phyloP scores from a whole-genome alignment of 768 basidiomycete genomes.

The Mycena olivaceomarginata region DNA sequence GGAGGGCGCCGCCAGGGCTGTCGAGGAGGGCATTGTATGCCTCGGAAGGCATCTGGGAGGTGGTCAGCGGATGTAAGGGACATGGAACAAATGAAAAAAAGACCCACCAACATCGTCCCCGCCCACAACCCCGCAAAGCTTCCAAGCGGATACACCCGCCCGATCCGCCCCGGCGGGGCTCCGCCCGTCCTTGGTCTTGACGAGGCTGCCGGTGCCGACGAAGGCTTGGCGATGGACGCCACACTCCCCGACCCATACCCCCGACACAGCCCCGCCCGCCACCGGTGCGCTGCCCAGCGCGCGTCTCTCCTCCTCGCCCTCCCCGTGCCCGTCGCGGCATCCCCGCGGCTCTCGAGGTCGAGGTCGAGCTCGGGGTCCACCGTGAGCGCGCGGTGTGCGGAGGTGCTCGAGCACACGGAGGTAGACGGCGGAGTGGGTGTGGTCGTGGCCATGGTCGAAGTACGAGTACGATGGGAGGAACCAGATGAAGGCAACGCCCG shows the following conservation, averaged over 20 bases:
- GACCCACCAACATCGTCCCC: constrained; percentile 49
- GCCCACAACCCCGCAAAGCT: constrained; percentile 67
- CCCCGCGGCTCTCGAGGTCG: not conserved
- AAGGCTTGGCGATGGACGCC: no score
- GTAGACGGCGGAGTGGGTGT: not conserved
- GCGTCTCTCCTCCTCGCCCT: not conserved
- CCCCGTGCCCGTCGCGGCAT: not conserved
- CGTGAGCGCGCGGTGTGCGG: not conserved
- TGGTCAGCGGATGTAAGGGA: no score
- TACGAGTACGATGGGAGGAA: not conserved
- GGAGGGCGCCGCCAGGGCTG: constrained; percentile 39
- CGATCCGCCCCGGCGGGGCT: constrained; percentile 23
- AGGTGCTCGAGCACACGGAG: not conserved
- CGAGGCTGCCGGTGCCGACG: no score
- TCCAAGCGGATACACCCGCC: constrained; percentile 61
- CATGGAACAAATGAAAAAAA: not conserved
- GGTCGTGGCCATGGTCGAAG: no score
- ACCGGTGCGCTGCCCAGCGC: not conserved
- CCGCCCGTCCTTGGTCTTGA: not conserved
- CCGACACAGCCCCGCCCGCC: not conserved
- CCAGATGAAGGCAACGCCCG: not conserved
- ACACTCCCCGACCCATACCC: not conserved
- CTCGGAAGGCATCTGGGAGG: constrained; percentile 48
- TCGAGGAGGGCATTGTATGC: constrained; percentile 51
- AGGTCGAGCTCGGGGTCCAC: not conserved